Percentiles rank a stretch among this genome's conserved stretches.
These are phyloP conservation scores for Tulasnella sp. DNA, from an alignment of 768 basidiomycete genomes.

Conservation along the genomic window DNA sequence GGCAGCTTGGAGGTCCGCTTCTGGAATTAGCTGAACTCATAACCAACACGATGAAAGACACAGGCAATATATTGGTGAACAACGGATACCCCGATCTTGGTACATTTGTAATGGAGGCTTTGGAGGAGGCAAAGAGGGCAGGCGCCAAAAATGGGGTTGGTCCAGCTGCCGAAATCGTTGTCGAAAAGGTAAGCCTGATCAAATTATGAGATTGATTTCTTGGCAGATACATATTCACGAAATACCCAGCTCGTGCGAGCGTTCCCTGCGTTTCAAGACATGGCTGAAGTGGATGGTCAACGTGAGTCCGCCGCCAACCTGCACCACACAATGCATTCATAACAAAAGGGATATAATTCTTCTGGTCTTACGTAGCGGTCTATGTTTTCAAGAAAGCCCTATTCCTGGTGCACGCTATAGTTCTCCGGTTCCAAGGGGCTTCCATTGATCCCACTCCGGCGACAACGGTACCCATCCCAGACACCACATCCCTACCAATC, in stretches of 20 bases:
- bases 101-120: constrained; percentile 55
- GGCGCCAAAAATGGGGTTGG: constrained; percentile 25
- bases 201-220: too few species aligned
- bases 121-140: constrained; percentile 42
- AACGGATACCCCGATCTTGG: constrained; percentile 63
- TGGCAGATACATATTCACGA: too few species aligned
- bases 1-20: constrained; percentile 63
- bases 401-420: constrained; percentile 64
- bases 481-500: constrained; percentile 24
- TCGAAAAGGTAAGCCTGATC: constrained; percentile 45
- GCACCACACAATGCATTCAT: neutral
- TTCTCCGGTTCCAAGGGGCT: constrained; percentile 50
- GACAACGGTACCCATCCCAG: constrained; percentile 38
- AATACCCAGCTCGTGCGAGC: constrained; percentile 51
- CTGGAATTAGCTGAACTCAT: constrained; percentile 65
- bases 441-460: constrained; percentile 37
- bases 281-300: constrained; percentile 51
- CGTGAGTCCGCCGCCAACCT: constrained; percentile 34
- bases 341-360: neutral
- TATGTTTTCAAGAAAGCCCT: constrained; percentile 88
- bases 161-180: constrained; percentile 43
- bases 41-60: constrained; percentile 53
- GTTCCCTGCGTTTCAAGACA: constrained; percentile 76
- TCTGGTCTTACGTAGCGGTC: constrained; percentile 38
- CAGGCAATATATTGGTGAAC: constrained; percentile 51